These are phyloP conservation scores for Sporothrix phasma DNA, from an alignment of 2,329 filamentous ascomycete species.

Conservation along the genomic window DNA sequence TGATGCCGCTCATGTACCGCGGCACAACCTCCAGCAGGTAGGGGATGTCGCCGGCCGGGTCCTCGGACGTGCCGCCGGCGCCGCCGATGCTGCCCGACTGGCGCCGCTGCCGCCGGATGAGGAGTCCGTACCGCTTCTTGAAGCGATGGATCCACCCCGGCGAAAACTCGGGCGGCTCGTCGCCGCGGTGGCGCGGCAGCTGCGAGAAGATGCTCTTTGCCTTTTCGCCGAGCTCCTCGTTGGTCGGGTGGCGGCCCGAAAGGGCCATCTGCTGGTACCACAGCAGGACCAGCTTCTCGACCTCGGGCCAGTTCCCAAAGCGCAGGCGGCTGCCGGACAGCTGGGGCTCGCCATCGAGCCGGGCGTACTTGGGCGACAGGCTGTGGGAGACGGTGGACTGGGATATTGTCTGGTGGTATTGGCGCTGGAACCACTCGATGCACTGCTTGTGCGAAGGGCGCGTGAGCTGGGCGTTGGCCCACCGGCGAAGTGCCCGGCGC, in stretches of 20 bases:
- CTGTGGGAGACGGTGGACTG: conserved; percentile 55
- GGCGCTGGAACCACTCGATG: conserved; percentile 51
- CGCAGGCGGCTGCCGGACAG: conserved; percentile 52
- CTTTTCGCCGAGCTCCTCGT: conserved; percentile 53
- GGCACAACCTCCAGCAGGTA: conserved; percentile 53
- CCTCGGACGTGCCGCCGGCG: conserved; percentile 35
- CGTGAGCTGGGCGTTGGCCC: conserved; percentile 47
- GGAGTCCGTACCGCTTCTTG: conserved; percentile 52
- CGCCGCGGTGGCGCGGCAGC: conserved; percentile 50
- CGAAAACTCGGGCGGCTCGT: conserved; percentile 50
- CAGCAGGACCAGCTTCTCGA: conserved; percentile 46
- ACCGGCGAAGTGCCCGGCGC: conserved; percentile 48
- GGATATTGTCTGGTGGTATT: conserved; percentile 51
- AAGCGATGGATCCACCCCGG: conserved; percentile 56
- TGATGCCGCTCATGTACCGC: conserved; percentile 45
- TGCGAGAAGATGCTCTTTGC: conserved; percentile 49
- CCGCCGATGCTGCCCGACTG: conserved; percentile 30
- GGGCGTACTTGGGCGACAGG: conserved; percentile 51
- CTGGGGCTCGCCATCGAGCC: conserved; percentile 50
- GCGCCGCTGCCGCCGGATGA: conserved; percentile 46
- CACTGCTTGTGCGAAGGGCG: conserved; percentile 52
- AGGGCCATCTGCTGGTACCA: conserved; percentile 45
- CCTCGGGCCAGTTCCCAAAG: conserved; percentile 55
- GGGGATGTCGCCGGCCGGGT: conserved; percentile 45
- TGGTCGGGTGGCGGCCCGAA: conserved; percentile 48